Evolutionary conservation across 306 rosid genomes (phyloP).

Genomic region (Dalbergia cochinchinensis): DNA sequence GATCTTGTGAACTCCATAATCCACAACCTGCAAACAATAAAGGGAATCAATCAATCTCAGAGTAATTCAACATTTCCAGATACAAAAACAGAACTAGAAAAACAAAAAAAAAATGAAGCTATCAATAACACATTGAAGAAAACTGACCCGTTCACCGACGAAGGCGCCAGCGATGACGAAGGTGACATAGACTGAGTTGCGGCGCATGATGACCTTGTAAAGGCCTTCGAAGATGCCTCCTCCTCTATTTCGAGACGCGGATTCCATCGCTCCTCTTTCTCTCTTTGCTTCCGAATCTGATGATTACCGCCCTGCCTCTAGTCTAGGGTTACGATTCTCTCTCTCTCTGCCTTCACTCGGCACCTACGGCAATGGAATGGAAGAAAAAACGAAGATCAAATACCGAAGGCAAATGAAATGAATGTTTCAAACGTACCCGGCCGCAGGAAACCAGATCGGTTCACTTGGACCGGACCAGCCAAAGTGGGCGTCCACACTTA

Average conservation of each 20-base stretch:
- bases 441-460: background rate
- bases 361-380: background rate
- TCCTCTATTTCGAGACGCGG: constrained; percentile 64
- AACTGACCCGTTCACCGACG: constrained; percentile 83
- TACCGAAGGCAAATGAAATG: no score
- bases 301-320: background rate
- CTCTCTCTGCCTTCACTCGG: background rate
- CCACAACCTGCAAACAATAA: constrained; percentile 79
- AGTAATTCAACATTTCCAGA: background rate
- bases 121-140: background rate
- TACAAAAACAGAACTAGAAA: background rate
- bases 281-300: background rate
- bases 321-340: constrained; percentile 40
- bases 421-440: no score
- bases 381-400: no score
- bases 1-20: constrained; percentile 91
- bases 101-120: background rate
- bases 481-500: no score
- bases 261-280: constrained; percentile 57
- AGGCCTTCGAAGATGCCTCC: constrained; percentile 85
- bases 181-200: constrained; percentile 84
- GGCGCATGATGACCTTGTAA: constrained; percentile 88
- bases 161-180: constrained; percentile 95
- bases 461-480: constrained; percentile 3
- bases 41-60: background rate